These are phyloP conservation scores for Sphagnum tenellum DNA, from an alignment of 225 moss, liverwort and hornwort genomes.

Conservation along the genomic window DNA sequence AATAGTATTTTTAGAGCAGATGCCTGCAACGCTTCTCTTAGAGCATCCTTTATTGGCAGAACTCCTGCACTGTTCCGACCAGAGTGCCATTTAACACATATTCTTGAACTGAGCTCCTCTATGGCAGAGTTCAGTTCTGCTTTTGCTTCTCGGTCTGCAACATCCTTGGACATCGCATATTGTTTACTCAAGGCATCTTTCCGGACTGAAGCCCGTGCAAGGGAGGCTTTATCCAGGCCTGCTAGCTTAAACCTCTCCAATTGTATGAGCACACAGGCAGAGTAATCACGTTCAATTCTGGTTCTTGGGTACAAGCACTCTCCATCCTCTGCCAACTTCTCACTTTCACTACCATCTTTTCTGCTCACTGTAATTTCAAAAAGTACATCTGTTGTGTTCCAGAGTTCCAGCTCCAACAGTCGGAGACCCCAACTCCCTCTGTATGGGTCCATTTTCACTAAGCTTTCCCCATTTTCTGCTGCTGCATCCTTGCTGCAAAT, in stretches of 20 bases:
- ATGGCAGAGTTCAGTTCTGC: constrained; percentile 74
- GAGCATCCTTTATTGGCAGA: constrained; percentile 87
- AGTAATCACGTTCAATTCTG: constrained; percentile 94
- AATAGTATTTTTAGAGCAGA: constrained; percentile 81
- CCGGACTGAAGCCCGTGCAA: constrained; percentile 67
- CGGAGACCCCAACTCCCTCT: constrained; percentile 98
- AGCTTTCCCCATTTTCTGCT: constrained; percentile 28
- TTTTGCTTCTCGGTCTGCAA: constrained; percentile 72
- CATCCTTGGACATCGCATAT: constrained; percentile 42
- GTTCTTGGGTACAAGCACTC: constrained; percentile 80
- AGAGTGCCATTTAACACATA: constrained; percentile 91
- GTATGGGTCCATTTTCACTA: constrained; percentile 94
- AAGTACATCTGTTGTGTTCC: constrained; percentile 92
- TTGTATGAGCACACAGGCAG: constrained; percentile 88
- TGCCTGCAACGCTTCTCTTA: constrained; percentile 84
- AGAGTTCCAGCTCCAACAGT: constrained; percentile 86
- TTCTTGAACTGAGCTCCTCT: constrained; percentile 88
- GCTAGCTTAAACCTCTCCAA: constrained; percentile 85
- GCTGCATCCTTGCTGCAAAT: constrained; percentile 23
- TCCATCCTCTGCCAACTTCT: constrained; percentile 44
- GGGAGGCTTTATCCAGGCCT: constrained; percentile 77
- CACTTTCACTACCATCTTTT: constrained; percentile 43
- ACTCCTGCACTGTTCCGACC: constrained; percentile 97
- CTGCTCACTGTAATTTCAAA: constrained; percentile 83
- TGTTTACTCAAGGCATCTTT: constrained; percentile 42